Evolutionary conservation across 441 rosid genomes (phyloP).

Genomic region (Geranium incanum): DNA sequence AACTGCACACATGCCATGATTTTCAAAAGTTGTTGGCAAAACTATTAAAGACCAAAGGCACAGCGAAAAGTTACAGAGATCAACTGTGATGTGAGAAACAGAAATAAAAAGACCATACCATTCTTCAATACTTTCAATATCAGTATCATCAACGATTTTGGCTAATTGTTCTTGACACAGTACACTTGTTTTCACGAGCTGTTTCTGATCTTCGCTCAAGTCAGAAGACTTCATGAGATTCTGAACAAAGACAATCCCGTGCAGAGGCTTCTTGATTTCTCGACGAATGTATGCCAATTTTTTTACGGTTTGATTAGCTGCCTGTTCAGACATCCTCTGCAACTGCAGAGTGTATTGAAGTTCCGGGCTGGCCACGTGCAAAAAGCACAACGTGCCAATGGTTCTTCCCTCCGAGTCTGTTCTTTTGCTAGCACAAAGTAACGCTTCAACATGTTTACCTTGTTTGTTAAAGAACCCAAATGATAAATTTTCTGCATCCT

Average conservation of each 20-base stretch:
- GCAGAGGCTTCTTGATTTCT: conserved; percentile 47
- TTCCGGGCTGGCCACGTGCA: conserved; percentile 71
- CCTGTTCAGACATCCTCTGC: conserved; percentile 64
- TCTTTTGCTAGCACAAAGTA: conserved; percentile 57
- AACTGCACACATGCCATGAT: conserved; percentile 35
- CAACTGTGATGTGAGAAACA: not conserved
- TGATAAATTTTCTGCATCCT: conserved; percentile 46
- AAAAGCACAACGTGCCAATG: conserved; percentile 60
- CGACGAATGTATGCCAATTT: conserved; percentile 57
- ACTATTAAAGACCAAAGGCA: not conserved
- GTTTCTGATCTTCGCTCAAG: conserved; percentile 48
- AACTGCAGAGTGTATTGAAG: conserved; percentile 67
- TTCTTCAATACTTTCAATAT: conserved; percentile 63
- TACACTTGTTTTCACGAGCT: conserved; percentile 42
- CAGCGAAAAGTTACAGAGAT: not conserved
- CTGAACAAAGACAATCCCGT: conserved; percentile 51
- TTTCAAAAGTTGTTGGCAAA: conserved; percentile 10
- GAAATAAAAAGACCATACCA: conserved; percentile 36
- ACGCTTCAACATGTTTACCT: conserved; percentile 57
- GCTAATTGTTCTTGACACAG: conserved; percentile 61
- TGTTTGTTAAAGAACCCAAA: conserved; percentile 60
- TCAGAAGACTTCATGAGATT: conserved; percentile 44
- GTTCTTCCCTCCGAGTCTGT: conserved; percentile 51
- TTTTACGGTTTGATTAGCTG: conserved; percentile 44
- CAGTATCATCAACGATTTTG: conserved; percentile 50